phyloP scores from a whole-genome alignment of 257 asterid genomes.

The Vinca minor region DNA sequence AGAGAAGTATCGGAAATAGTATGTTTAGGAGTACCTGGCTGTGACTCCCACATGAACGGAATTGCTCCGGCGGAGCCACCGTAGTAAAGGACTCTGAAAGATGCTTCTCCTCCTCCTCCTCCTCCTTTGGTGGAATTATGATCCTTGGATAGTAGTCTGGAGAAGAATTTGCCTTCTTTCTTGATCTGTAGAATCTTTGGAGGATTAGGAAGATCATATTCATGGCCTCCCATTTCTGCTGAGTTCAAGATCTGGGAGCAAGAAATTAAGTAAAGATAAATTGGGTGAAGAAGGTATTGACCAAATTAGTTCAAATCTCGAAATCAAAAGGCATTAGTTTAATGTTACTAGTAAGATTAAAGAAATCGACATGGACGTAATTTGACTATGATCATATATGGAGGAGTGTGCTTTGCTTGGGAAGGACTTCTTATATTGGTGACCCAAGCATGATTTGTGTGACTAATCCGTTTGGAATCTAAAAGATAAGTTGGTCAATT shows the following conservation, averaged over 20 bases:
- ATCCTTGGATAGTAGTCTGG: conserved; percentile 39
- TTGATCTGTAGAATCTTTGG: conserved; percentile 24
- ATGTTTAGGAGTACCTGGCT: conserved; percentile 80
- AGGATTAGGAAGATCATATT: conserved; percentile 9
- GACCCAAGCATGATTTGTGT: no score
- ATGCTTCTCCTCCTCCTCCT: conserved; percentile 29
- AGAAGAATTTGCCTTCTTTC: conserved; percentile 33
- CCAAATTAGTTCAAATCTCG: neutral
- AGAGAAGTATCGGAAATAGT: conserved; percentile 24
- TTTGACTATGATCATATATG: no score
- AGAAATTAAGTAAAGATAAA: neutral
- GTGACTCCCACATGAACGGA: conserved; percentile 76
- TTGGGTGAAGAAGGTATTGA: conserved; percentile 25
- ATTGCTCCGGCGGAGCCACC: conserved; percentile 55
- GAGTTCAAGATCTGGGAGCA: conserved; percentile 16
- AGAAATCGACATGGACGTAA: neutral
- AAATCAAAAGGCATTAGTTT: neutral
- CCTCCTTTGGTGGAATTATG: no score
- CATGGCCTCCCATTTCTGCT: conserved; percentile 14
- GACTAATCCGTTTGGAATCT: no score
- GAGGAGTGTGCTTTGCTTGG: no score
- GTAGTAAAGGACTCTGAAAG: conserved; percentile 53
- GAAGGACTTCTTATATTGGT: no score
- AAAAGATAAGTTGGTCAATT: no score
- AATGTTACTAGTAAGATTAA: no score